phyloP scores from a whole-genome alignment of 352 stramenopile genomes.

The Aphanomyces invadans region DNA sequence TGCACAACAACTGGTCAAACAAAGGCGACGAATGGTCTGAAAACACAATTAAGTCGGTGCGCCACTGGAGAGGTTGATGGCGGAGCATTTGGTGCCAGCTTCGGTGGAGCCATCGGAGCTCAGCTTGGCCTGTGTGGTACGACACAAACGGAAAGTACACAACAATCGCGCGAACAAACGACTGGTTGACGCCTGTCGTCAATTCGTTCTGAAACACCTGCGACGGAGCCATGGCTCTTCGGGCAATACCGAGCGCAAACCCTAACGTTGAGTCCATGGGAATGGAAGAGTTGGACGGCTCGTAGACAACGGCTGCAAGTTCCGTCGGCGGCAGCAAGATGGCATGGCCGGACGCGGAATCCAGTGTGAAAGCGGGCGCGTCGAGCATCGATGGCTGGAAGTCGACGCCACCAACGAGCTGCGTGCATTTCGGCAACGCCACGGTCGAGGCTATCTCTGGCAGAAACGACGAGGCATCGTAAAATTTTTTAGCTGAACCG shows the following conservation, averaged over 20 bases:
- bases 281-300: not conserved
- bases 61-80: not conserved
- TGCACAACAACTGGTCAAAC: constrained; percentile 6
- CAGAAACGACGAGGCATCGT: not conserved
- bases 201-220: not conserved
- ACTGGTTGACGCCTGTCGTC: not conserved
- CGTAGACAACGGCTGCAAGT: not conserved
- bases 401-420: not conserved
- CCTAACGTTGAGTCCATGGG: not conserved
- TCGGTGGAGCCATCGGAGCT: not conserved
- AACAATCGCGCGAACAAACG: not conserved
- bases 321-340: not conserved
- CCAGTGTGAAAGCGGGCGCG: not conserved
- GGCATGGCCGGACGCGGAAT: not conserved
- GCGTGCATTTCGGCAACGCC: not conserved
- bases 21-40: not conserved
- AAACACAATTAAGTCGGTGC: constrained; percentile 19
- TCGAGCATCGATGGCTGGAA: not conserved
- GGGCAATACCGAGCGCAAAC: not conserved
- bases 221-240: not conserved
- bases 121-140: not conserved
- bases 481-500: not conserved
- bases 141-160: not conserved
- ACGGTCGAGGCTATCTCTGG: not conserved
- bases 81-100: not conserved